A percentile compares a stretch with the other conserved stretches of the same genome.
These are phyloP conservation scores for Blastocladiella emersonii DNA, from an alignment of 371 early-diverging fungal genomes.

Conservation along the genomic window DNA sequence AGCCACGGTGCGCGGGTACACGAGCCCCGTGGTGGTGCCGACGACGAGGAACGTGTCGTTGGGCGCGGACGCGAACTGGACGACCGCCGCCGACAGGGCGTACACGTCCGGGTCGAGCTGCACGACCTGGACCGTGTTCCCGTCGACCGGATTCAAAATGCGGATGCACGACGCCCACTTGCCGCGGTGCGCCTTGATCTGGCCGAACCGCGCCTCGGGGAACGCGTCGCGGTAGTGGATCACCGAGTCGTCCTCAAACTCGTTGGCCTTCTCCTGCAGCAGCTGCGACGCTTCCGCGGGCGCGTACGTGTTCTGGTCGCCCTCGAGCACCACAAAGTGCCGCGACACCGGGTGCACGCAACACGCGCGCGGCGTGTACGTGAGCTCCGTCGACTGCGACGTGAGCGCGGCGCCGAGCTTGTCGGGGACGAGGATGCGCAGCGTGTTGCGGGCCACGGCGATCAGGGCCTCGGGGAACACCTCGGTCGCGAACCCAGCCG, in stretches of 20 bases:
- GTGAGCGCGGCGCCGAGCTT: neutral
- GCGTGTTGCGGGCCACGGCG: slow-evolving; percentile 67
- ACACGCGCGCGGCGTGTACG: slow-evolving; percentile 79
- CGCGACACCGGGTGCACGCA: slow-evolving; percentile 51
- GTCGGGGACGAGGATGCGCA: slow-evolving; percentile 18
- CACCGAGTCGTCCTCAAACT: slow-evolving; percentile 28
- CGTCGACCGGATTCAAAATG: slow-evolving; percentile 65
- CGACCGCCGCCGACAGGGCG: slow-evolving; percentile 41
- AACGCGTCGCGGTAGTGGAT: slow-evolving; percentile 6
- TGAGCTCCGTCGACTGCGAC: slow-evolving; percentile 20
- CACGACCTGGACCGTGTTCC: slow-evolving; percentile 44
- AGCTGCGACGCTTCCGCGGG: slow-evolving; percentile 41
- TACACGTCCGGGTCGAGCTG: slow-evolving; percentile 80
- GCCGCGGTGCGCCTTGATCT: slow-evolving; percentile 48
- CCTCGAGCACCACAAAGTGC: slow-evolving; percentile 75
- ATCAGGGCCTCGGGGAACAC: slow-evolving; percentile 83
- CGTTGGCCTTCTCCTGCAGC: slow-evolving; percentile 35
- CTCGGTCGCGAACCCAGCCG: slow-evolving; percentile 73
- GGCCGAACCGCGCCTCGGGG: slow-evolving; percentile 57
- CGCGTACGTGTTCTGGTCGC: slow-evolving; percentile 66
- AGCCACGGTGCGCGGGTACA: slow-evolving; percentile 50
- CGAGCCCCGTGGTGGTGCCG: slow-evolving; percentile 67
- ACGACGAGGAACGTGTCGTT: slow-evolving; percentile 59
- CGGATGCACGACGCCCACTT: slow-evolving; percentile 84
- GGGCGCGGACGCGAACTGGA: slow-evolving; percentile 10